These are phyloP conservation scores for Auriscalpium microsporum DNA, from an alignment of 768 basidiomycete genomes.

Conservation along the genomic window DNA sequence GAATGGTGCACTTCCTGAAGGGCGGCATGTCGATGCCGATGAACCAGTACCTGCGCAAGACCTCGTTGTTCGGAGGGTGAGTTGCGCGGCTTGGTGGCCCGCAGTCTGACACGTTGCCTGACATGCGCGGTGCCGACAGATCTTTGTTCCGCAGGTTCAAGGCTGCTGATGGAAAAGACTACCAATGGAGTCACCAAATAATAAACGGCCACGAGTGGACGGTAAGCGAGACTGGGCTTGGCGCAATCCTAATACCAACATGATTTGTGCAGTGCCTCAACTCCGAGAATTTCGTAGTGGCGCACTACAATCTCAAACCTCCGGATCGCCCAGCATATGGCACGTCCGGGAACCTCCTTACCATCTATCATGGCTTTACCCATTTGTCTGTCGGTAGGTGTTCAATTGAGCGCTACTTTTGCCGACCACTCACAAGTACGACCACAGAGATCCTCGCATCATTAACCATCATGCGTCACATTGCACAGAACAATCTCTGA, in stretches of 20 bases:
- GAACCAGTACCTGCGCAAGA: conserved; percentile 55
- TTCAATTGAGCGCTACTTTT: neutral
- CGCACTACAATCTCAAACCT: conserved; percentile 57
- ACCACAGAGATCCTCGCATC: conserved; percentile 13
- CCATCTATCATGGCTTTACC: conserved; percentile 46
- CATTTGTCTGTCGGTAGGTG: conserved; percentile 46
- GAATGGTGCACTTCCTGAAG: conserved; percentile 46
- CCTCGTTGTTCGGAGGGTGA: conserved; percentile 58
- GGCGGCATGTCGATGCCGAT: conserved; percentile 44
- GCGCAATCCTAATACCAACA: conserved; percentile 2
- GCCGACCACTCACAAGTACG: too few species aligned
- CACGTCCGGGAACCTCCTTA: conserved; percentile 55
- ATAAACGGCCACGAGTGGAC: conserved; percentile 64
- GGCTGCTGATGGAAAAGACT: conserved; percentile 62
- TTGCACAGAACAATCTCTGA: conserved; percentile 15
- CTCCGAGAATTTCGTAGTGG: conserved; percentile 46
- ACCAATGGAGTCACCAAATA: conserved; percentile 54
- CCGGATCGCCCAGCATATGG: conserved; percentile 45
- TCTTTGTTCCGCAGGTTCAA: conserved; percentile 61
- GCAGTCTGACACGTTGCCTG: conserved; percentile 1
- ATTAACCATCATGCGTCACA: conserved; percentile 16
- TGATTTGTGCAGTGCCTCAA: conserved; percentile 39
- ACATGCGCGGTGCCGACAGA: conserved; percentile 25
- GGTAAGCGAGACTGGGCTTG: conserved; percentile 34
- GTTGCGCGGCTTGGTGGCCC: conserved; percentile 25